phyloP scores from a whole-genome alignment of 208 protist species.

The Leishmania turanica region DNA sequence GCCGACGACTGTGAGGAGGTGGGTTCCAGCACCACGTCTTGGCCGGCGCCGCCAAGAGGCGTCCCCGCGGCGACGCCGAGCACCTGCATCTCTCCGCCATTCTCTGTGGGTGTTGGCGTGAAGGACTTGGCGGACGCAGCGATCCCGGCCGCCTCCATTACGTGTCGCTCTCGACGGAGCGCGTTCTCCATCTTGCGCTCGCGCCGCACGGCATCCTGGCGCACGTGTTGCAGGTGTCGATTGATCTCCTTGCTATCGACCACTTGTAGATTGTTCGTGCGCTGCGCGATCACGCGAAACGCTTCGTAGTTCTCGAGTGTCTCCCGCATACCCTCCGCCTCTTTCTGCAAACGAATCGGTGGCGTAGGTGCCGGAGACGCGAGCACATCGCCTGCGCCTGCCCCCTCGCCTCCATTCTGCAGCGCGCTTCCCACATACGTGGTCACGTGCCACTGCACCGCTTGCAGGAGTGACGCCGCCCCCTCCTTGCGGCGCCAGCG shows the following conservation, averaged over 20 bases:
- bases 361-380: constrained; percentile 51
- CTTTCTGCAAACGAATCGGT: constrained; percentile 66
- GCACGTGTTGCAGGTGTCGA: constrained; percentile 70
- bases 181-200: constrained; percentile 60
- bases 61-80: constrained; percentile 36
- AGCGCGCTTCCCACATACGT: constrained; percentile 55
- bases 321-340: constrained; percentile 75
- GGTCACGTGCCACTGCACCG: constrained; percentile 85
- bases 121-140: constrained; percentile 68
- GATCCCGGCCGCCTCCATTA: constrained; percentile 67
- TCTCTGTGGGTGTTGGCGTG: constrained; percentile 27
- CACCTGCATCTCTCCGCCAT: constrained; percentile 24
- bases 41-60: neutral
- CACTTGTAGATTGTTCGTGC: constrained; percentile 90
- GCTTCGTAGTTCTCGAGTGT: constrained; percentile 89
- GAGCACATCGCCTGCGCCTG: constrained; percentile 6
- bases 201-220: constrained; percentile 44
- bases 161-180: constrained; percentile 65
- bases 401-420: constrained; percentile 6
- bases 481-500: constrained; percentile 66
- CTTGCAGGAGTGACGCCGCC: constrained; percentile 70
- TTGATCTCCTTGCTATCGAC: constrained; percentile 92
- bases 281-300: constrained; percentile 88
- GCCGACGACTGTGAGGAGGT: neutral
- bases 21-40: neutral